Base-by-base conservation (phyloP, 139 green algal species). In the Micromonas pusilla region DNA sequence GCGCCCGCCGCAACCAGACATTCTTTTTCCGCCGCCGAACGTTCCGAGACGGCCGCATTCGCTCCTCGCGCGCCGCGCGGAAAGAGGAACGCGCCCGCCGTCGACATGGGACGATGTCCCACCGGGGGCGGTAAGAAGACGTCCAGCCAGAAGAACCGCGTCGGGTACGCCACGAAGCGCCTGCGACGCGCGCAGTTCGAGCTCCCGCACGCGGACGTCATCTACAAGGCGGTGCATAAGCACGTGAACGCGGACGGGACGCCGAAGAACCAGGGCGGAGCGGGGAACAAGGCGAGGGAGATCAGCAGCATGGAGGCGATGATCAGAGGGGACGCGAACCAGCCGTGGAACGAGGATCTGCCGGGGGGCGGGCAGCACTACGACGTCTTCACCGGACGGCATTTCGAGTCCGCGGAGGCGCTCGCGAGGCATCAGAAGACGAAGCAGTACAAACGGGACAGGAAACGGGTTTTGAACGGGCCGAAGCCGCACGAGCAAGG, bases 401-500 rank as follows among this genome's bases (percentile, higher is more conserved):
- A 39, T 3, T 75, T 75, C 37, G 37, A 36, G 2, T 62, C 16
- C 23, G 37, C 37, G 25, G 37, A 33, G 68, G 68, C 37, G 68
- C 30, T 75, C 34, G 38, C 26, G 68, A 63, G 25, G 26, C 68
- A 75, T 23, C 52, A 36, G 36, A 75, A 75, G 68, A 75, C 68
- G 68, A 75, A 75, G 36, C 25, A 28, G 68, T 75, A 38, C 53
- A 75, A 75, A 36, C 23, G 38, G 3, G 37, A 30, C 34, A 36
- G 20, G 37, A 93, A 94, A 78, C 79, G 85, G 83, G 82, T 96
- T n/a, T 60, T 83, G 74, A 85, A 77, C n/a, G 83, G 80, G 0
- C 0, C 80, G 4, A 81, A 83, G 79, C 91, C 91, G 36, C 91
- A 96, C 84, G 89, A 90, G 66, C 86, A 94, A 77, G 53, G 65